phyloP scores from a whole-genome alignment of 2,329 filamentous ascomycete genomes.

The Arthrobotrys megalospora region DNA sequence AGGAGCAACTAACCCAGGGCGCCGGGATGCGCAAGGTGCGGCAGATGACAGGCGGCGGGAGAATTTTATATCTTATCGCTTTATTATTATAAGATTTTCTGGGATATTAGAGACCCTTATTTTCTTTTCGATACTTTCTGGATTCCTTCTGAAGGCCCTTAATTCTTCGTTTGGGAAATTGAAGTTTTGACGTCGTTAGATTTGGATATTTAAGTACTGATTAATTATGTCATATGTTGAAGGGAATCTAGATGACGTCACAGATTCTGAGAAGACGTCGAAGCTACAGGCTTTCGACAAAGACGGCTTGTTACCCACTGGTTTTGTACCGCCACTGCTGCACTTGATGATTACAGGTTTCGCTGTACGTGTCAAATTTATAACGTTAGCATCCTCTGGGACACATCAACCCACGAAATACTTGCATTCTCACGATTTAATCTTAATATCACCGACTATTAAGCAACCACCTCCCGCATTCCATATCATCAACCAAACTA shows the following conservation, averaged over 20 bases:
- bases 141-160: background rate
- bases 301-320: too few species aligned
- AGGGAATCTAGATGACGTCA: slow-evolving; percentile 16
- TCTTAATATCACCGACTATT: background rate
- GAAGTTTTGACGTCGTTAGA: background rate
- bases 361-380: background rate
- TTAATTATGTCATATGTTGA: slow-evolving; percentile 19
- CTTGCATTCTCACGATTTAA: slow-evolving; percentile 24
- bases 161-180: background rate
- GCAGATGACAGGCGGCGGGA: slow-evolving; percentile 31
- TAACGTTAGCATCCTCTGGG: background rate
- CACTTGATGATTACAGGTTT: background rate
- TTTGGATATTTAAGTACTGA: background rate
- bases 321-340: background rate
- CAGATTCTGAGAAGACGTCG: background rate
- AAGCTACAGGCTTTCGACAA: background rate
- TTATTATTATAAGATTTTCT: slow-evolving; percentile 3
- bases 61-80: slow-evolving; percentile 31
- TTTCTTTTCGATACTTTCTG: background rate
- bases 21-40: slow-evolving; percentile 59
- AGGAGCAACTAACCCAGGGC: slow-evolving; percentile 32
- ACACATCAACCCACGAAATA: background rate
- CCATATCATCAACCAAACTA: background rate
- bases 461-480: background rate
- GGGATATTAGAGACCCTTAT: background rate